Conservation (phyloP, 805 yeast species). For the Barnettozyma sp. region DNA sequence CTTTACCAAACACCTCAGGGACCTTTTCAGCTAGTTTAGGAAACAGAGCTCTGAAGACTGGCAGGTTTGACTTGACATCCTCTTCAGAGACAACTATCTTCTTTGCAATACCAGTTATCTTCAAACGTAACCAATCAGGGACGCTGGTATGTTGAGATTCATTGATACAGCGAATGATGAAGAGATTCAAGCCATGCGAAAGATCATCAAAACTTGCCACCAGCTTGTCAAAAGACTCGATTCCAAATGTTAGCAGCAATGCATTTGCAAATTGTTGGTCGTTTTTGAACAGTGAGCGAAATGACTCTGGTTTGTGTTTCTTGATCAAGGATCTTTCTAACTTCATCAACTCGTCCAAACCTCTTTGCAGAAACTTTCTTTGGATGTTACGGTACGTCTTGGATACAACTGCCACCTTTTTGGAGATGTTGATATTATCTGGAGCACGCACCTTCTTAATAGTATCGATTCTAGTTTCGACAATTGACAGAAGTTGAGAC, state of each 20-base stretch:
- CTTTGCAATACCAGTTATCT: constrained; percentile 32
- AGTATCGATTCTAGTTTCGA: constrained; percentile 42
- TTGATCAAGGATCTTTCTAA: constrained; percentile 40
- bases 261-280: constrained; percentile 51
- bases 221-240: constrained; percentile 46
- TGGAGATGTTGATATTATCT: constrained; percentile 18
- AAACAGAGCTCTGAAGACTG: constrained; percentile 46
- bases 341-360: constrained; percentile 39
- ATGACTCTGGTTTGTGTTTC: constrained; percentile 41
- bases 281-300: constrained; percentile 49
- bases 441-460: constrained; percentile 30
- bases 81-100: constrained; percentile 38
- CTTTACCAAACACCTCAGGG: constrained; percentile 49
- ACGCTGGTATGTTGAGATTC: constrained; percentile 25
- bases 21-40: constrained; percentile 41
- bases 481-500: constrained; percentile 43
- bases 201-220: constrained; percentile 36
- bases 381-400: constrained; percentile 45
- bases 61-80: constrained; percentile 49
- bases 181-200: constrained; percentile 54
- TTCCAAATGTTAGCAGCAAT: constrained; percentile 50
- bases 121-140: constrained; percentile 45
- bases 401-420: constrained; percentile 27
- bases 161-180: constrained; percentile 56
- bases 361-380: constrained; percentile 36